phyloP scores from a whole-genome alignment of 2,329 filamentous ascomycete species.

The Fusarium foetens region DNA sequence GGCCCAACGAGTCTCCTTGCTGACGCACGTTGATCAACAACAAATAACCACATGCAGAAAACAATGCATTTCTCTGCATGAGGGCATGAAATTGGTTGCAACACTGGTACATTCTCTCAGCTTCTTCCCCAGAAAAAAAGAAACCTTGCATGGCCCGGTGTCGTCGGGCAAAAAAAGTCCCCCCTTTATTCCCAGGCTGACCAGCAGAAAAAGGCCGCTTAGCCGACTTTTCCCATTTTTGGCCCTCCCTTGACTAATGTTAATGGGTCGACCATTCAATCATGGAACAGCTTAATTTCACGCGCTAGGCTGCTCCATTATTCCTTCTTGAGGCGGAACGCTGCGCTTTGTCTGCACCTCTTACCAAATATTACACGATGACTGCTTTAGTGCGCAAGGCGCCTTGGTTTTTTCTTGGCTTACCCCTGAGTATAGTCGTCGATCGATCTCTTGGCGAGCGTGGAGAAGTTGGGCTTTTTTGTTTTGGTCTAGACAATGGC shows the following conservation, averaged over 20 bases:
- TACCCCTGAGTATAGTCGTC: constrained; percentile 25
- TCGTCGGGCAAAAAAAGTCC: not conserved
- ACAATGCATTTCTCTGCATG: not conserved
- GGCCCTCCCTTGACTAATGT: not conserved
- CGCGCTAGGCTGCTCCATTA: constrained; percentile 6
- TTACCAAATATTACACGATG: not conserved
- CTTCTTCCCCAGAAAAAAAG: constrained; percentile 20
- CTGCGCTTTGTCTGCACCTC: not conserved
- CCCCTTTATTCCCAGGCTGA: not conserved
- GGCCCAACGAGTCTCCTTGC: not conserved
- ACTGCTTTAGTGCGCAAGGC: not conserved
- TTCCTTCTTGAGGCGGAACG: not conserved
- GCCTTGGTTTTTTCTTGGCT: constrained; percentile 8
- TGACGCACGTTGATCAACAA: not conserved
- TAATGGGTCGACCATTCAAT: not conserved
- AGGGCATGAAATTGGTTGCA: not conserved
- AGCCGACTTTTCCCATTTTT: constrained; percentile 7
- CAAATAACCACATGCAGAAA: not conserved
- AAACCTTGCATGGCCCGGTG: not conserved
- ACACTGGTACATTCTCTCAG: not conserved
- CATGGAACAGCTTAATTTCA: not conserved
- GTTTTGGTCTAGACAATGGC: not conserved
- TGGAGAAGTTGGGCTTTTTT: not conserved
- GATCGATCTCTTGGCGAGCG: constrained; percentile 28
- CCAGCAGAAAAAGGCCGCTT: constrained; percentile 2